Percentiles rank a stretch among this genome's conserved stretches.
phyloP scores from a whole-genome alignment of 129 eudicot species.

The Chrysanthemum makinoi region DNA sequence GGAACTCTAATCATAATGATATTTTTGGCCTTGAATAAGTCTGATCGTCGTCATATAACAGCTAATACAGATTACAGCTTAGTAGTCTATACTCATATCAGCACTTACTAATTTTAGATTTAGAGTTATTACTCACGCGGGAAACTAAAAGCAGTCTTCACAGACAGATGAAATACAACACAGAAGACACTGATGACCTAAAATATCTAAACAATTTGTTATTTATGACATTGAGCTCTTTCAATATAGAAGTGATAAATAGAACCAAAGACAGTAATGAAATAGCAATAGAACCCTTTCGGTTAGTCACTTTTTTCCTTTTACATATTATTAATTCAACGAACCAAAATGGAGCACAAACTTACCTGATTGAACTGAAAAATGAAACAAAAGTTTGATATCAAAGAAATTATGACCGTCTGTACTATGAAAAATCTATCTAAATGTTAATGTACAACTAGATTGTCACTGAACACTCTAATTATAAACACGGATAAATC shows the following conservation, averaged over 20 bases:
- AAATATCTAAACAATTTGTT: neutral
- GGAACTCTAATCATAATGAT: neutral
- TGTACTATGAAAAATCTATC: too few species aligned
- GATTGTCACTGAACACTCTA: neutral
- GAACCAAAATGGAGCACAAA: neutral
- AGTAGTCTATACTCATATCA: neutral
- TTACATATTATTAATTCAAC: neutral
- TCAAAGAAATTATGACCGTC: slow-evolving; percentile 1
- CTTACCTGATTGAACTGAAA: neutral
- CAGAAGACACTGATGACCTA: neutral
- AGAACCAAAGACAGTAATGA: neutral
- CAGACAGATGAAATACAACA: neutral
- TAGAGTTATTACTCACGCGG: too few species aligned
- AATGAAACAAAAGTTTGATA: neutral
- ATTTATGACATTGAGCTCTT: neutral
- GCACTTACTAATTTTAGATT: too few species aligned
- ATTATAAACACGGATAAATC: neutral
- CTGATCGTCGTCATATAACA: neutral
- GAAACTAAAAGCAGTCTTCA: too few species aligned
- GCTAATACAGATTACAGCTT: neutral
- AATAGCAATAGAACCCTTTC: neutral
- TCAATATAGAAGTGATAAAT: neutral
- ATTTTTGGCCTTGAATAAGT: neutral
- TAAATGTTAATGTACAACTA: neutral
- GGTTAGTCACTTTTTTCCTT: neutral